Percentiles rank a stretch among this genome's conserved stretches.
These are phyloP conservation scores for Gautieria morchelliformis DNA, from an alignment of 768 basidiomycete genomes.

Conservation along the genomic window DNA sequence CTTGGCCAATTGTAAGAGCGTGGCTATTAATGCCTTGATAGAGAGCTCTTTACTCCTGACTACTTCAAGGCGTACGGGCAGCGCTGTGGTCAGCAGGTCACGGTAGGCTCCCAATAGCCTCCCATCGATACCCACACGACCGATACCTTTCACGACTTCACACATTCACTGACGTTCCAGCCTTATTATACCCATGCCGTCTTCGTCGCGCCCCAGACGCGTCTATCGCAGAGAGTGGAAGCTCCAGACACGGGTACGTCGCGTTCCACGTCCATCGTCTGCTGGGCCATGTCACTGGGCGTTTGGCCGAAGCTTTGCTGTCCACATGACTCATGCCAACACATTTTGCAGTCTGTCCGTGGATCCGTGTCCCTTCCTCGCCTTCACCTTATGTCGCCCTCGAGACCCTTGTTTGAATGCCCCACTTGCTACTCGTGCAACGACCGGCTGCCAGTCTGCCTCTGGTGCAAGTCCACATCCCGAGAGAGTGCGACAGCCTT, in stretches of 20 bases:
- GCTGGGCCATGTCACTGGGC: neutral
- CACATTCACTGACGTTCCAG: neutral
- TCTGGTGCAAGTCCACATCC: constrained; percentile 3
- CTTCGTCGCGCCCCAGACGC: neutral
- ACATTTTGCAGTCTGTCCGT: neutral
- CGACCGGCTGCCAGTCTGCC: constrained; percentile 2
- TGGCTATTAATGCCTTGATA: neutral
- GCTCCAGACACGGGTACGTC: neutral
- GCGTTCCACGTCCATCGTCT: neutral
- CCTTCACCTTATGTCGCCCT: neutral
- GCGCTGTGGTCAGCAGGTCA: neutral
- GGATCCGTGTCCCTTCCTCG: constrained; percentile 7
- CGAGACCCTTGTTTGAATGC: constrained; percentile 7
- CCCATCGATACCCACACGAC: neutral
- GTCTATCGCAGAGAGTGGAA: constrained; percentile 8
- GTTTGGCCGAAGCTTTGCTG: too few species aligned
- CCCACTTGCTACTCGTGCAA: constrained; percentile 3
- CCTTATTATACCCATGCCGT: neutral
- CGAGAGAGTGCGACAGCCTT: neutral
- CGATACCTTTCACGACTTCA: neutral
- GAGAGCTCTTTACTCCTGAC: neutral
- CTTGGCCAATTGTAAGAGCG: neutral
- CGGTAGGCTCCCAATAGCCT: neutral
- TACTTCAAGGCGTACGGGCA: neutral
- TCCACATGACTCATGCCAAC: neutral